Evolutionary conservation across 78 protist genomes (phyloP), one percentile per base, ranked within the genome.

Genomic region (Polysphondylium violaceum): DNA sequence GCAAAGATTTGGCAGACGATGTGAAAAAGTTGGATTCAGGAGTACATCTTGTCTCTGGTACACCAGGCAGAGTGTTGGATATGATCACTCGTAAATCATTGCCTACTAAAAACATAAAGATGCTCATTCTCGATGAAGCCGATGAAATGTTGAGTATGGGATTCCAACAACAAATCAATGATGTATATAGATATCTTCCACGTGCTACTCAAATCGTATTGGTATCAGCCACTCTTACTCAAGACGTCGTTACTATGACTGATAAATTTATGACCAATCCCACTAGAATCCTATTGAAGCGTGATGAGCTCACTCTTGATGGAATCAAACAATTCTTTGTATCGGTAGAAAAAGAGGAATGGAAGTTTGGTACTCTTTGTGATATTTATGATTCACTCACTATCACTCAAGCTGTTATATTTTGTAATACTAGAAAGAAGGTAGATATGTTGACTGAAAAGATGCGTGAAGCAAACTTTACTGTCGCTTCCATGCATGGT

Each of bases 331-430:
- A 99, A 79, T 98, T 96, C 93, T 99, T 96, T 91, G 98, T 98
- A 11, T 94, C 98, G 1, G 99, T 97, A 2, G 99, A 98, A 87
- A 95, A 95, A 64, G 99, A 99, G 58, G 99, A 97, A 69, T 99
- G 99, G 99, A 99, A 99, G 92, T 98, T 98, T 73, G 99, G 98
- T 67, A 98, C 99, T 29, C 98, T 99, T n/a, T 97, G 99, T 86
- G 99, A 98, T 59, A 95, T 99, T 27, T 98, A 98, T 68, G 99
- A 99, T 56, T 91, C 99, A 23, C 96, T 99, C 31, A 97, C 98
- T 21, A 98, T 99, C 88, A 97, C 99, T 1, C 99, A 98, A 77
- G 98, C 98, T 5, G 97, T 98, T 74, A 97, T 99, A 58, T 99
- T 99, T 94, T 96, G 98, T 94, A 99, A 99, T 97, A 99, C 97